phyloP scores from a whole-genome alignment of 768 basidiomycete genomes.

The Gyrodon lividus region DNA sequence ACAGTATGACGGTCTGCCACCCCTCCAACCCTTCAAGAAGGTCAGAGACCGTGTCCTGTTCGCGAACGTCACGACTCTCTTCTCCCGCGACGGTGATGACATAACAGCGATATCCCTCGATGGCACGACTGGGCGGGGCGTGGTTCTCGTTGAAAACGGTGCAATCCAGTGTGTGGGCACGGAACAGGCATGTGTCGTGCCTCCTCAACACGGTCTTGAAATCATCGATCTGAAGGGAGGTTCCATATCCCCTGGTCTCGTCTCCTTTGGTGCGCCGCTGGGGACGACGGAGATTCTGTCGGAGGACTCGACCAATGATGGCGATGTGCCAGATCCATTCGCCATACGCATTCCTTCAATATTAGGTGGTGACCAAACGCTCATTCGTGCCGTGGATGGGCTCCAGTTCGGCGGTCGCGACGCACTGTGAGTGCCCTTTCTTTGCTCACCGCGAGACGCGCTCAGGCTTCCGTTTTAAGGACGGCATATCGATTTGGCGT shows the following conservation, averaged over 20 bases:
- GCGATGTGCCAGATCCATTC: conserved; percentile 53
- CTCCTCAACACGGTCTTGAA: neutral
- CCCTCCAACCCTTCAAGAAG: conserved; percentile 46
- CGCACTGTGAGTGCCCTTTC: conserved; percentile 53
- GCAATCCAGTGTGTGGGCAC: conserved; percentile 4
- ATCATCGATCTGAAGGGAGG: conserved; percentile 71
- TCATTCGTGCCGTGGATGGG: conserved; percentile 69
- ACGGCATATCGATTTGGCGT: conserved; percentile 71
- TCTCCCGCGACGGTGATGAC: conserved; percentile 29
- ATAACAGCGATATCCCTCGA: neutral
- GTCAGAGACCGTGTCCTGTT: conserved; percentile 48
- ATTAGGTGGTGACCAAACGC: conserved; percentile 40
- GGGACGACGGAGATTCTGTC: conserved; percentile 64
- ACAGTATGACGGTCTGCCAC: conserved; percentile 64
- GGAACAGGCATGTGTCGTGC: neutral
- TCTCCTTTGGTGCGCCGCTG: conserved; percentile 71
- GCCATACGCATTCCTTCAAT: conserved; percentile 41
- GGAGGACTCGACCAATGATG: conserved; percentile 70
- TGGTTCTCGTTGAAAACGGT: conserved; percentile 4
- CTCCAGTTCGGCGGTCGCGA: conserved; percentile 58
- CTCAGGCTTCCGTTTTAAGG: conserved; percentile 50
- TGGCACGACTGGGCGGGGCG: neutral
- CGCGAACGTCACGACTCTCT: conserved; percentile 56
- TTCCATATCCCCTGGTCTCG: conserved; percentile 61
- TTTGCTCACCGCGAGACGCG: conserved; percentile 59